A percentile compares a stretch with the other conserved stretches of the same genome.
phyloP scores from a whole-genome alignment of 495 filamentous ascomycete genomes.

The Cairneyella variabilis region DNA sequence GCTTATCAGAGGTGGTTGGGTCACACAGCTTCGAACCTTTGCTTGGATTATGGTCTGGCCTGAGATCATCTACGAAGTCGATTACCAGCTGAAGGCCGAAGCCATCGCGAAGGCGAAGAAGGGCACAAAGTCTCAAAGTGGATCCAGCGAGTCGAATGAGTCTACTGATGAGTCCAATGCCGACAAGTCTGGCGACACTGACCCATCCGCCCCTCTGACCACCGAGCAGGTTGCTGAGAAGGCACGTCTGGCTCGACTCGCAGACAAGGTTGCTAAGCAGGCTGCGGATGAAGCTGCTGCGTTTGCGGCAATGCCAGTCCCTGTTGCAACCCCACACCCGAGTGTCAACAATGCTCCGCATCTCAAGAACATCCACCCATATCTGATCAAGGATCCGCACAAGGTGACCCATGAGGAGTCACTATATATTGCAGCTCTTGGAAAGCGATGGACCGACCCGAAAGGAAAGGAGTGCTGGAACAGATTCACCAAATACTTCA shows the following conservation, averaged over 20 bases:
- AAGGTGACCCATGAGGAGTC: slow-evolving; percentile 59
- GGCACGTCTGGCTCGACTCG: slow-evolving; percentile 48
- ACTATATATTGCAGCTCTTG: slow-evolving; percentile 70
- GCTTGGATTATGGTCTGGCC: slow-evolving; percentile 70
- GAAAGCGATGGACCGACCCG: slow-evolving; percentile 45
- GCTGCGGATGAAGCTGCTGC: slow-evolving; percentile 43
- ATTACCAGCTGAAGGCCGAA: slow-evolving; percentile 51
- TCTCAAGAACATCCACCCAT: slow-evolving; percentile 40
- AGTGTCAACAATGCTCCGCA: slow-evolving; percentile 44
- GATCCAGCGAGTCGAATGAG: slow-evolving; percentile 20
- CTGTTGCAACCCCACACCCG: slow-evolving; percentile 42
- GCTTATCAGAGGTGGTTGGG: slow-evolving; percentile 88
- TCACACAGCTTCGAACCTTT: slow-evolving; percentile 85
- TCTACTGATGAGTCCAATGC: slow-evolving; percentile 18
- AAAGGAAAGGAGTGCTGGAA: slow-evolving; percentile 43
- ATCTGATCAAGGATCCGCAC: slow-evolving; percentile 53
- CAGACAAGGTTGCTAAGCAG: slow-evolving; percentile 39
- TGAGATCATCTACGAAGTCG: slow-evolving; percentile 58
- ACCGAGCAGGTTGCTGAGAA: slow-evolving; percentile 35
- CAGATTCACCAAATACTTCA: slow-evolving; percentile 73
- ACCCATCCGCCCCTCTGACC: slow-evolving; percentile 20
- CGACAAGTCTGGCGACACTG: slow-evolving; percentile 2
- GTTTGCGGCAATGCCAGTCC: slow-evolving; percentile 40
- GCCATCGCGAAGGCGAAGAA: slow-evolving; percentile 27
- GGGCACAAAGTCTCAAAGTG: slow-evolving; percentile 16